Conservation (phyloP, 2,329 filamentous ascomycete genomes). For the Sporothrix humicola region DNA sequence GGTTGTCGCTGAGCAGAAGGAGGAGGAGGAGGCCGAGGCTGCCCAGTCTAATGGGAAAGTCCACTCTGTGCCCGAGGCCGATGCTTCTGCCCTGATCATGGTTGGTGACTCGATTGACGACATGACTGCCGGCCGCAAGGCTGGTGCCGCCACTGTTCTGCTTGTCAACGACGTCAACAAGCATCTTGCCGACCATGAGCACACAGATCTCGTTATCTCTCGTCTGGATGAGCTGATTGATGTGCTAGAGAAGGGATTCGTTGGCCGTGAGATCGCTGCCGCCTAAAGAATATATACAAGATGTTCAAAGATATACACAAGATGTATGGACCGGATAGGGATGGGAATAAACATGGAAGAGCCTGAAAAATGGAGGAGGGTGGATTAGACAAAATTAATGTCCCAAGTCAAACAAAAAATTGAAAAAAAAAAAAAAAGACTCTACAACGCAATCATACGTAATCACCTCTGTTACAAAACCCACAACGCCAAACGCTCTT, state of each 20-base stretch:
- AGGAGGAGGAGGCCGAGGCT: slow-evolving; percentile 39
- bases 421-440: no score
- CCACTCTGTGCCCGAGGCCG: slow-evolving; percentile 42
- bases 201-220: slow-evolving; percentile 76
- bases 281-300: not conserved
- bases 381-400: no score
- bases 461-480: no score
- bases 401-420: no score
- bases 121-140: slow-evolving; percentile 82
- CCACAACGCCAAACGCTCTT: no score
- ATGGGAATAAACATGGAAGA: not conserved
- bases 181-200: slow-evolving; percentile 70
- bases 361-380: no score
- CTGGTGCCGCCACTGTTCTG: slow-evolving; percentile 89
- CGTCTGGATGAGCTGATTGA: slow-evolving; percentile 76
- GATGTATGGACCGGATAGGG: not conserved
- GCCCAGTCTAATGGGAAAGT: not conserved
- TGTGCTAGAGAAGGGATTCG: slow-evolving; percentile 77
- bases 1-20: slow-evolving; percentile 35
- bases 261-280: slow-evolving; percentile 33
- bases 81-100: slow-evolving; percentile 63
- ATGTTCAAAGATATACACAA: slow-evolving; percentile 1
- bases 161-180: slow-evolving; percentile 81
- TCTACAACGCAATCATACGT: no score
- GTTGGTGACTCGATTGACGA: slow-evolving; percentile 87